phyloP scores from a whole-genome alignment of 2,329 filamentous ascomycete genomes.

The Mycogone perniciosa region DNA sequence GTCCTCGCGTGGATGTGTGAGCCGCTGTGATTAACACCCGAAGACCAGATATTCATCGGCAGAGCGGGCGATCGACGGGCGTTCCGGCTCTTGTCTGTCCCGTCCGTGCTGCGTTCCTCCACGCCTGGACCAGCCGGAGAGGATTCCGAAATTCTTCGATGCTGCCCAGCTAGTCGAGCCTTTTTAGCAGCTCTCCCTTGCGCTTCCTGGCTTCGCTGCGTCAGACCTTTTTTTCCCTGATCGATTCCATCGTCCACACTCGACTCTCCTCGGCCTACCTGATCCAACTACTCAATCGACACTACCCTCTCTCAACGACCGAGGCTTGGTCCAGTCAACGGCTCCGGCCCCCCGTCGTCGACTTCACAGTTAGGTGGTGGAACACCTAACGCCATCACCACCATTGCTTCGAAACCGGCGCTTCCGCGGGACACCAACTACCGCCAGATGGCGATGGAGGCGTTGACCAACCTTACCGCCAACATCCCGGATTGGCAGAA shows the following conservation, averaged over 20 bases:
- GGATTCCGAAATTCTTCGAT: background rate
- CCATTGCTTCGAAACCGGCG: constrained; percentile 23
- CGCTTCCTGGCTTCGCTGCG: background rate
- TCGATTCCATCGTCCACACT: background rate
- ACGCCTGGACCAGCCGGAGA: background rate
- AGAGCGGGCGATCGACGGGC: too few species aligned
- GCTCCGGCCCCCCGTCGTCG: background rate
- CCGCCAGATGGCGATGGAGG: constrained; percentile 44
- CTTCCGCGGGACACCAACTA: constrained; percentile 23
- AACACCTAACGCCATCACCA: constrained; percentile 23
- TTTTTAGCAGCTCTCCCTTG: background rate
- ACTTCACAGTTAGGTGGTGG: constrained; percentile 21
- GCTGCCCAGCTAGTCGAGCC: background rate
- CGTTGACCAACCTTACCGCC: constrained; percentile 46
- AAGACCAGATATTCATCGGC: too few species aligned
- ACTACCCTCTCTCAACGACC: background rate
- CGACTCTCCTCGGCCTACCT: background rate
- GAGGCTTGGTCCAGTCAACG: background rate
- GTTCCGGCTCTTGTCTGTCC: too few species aligned
- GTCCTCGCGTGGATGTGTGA: too few species aligned
- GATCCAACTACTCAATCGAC: background rate
- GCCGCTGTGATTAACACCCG: too few species aligned
- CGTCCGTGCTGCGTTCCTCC: background rate
- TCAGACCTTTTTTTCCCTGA: background rate
- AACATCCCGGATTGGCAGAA: constrained; percentile 56